Evolutionary conservation across 257 asterid species (phyloP), one percentile per base, ranked within the genome.

Genomic region (Buddleja alternifolia): DNA sequence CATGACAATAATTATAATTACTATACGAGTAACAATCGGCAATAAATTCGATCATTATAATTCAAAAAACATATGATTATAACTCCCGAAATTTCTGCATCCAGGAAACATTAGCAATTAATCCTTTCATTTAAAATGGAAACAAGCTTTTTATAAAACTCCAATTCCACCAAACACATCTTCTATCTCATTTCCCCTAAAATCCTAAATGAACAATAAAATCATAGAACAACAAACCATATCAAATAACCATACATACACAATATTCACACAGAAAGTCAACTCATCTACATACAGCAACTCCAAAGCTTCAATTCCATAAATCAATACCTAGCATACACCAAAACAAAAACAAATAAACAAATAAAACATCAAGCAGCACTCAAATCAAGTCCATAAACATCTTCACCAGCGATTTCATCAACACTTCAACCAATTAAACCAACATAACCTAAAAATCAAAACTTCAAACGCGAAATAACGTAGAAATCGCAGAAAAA

Each of bases 321-420:
- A 34, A 15, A 65, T 65, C 71, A 2, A 7, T 21, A 46, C 29
- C n/a, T 10, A 63, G 58, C 58, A 63, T n/a, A 51, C 11, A 4
- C 45, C n/a, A n/a, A n/a, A 5, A 21, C 37, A 32, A 12, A 17
- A 34, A 34, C 11, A 51, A 29, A 17, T n/a, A 57, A 39, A 59
- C 0, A 5, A 21, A 42, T 11, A 41, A 60, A 10, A 39, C 0
- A 37, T 29, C 34, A 53, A 67, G 12, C 25, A 37, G 20, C 63
- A 71, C 50, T 61, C 24, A 17, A 39, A 71, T 61, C 68, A 71
- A 71, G 37, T 17, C 52, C 3, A 8, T 5, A 16, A 45, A 7
- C 50, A 19, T 2, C 56, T n/a, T 20, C 61, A 12, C 37, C 60
- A 15, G 21, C 14, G 23, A 53, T 54, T 70, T 52, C 46, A 44